These are phyloP conservation scores for Chaetomium fimeti DNA, from an alignment of 495 filamentous ascomycete genomes.

Conservation along the genomic window DNA sequence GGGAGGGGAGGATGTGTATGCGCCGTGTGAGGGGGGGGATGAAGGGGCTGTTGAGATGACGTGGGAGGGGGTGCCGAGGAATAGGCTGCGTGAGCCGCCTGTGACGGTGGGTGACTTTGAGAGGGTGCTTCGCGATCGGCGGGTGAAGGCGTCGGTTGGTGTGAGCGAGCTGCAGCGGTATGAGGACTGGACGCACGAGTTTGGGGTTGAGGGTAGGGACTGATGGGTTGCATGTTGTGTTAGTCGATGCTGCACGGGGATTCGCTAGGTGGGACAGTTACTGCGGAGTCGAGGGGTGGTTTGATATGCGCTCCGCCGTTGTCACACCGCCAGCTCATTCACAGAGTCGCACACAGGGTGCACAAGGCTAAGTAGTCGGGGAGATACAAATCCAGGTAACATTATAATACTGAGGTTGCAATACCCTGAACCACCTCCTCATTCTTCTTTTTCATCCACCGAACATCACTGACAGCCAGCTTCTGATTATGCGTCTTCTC, in stretches of 20 bases:
- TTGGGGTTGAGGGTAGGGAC: conserved; percentile 74
- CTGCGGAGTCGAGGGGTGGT: background rate
- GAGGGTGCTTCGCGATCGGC: conserved; percentile 65
- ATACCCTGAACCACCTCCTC: no score
- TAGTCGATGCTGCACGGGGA: background rate
- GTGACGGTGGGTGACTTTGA: conserved; percentile 84
- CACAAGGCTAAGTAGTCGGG: background rate
- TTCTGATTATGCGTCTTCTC: conserved; percentile 31
- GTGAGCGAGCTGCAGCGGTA: conserved; percentile 73
- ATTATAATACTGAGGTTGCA: no score
- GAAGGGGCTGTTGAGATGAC: conserved; percentile 76
- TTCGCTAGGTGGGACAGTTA: background rate
- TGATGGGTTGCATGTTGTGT: background rate
- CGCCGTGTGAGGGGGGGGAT: conserved; percentile 85
- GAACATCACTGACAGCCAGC: background rate
- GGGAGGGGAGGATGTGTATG: conserved; percentile 54
- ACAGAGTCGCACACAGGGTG: background rate
- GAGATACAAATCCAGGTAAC: background rate
- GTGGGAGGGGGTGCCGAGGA: conserved; percentile 78
- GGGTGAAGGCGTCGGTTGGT: conserved; percentile 80
- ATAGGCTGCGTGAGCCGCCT: conserved; percentile 73
- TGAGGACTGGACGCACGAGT: conserved; percentile 87
- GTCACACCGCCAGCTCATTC: background rate
- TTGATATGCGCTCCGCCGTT: background rate
- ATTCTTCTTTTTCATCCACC: no score